Evolutionary conservation across 345 rosid genomes (phyloP).

Genomic region (Salix arbutifolia): DNA sequence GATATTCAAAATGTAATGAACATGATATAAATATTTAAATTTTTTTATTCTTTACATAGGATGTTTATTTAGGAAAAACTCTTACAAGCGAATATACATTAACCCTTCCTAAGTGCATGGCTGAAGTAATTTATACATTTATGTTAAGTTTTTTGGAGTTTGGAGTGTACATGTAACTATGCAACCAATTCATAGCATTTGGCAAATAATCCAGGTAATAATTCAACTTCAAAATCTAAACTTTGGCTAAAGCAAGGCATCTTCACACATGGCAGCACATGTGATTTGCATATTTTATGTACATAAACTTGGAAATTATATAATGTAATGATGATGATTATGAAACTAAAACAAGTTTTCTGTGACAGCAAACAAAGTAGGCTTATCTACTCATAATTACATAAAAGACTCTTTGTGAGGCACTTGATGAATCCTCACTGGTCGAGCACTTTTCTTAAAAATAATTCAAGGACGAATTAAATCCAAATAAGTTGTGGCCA

Average conservation of each 20-base stretch:
- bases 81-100: no score
- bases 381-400: background rate
- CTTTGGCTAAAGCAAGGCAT: background rate
- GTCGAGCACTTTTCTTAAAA: background rate
- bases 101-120: background rate
- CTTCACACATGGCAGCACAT: conserved; percentile 4
- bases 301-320: background rate
- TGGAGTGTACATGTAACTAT: background rate
- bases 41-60: no score
- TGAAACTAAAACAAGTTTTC: background rate
- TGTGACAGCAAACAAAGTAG: background rate
- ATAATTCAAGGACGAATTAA: no score
- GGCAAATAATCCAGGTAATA: background rate
- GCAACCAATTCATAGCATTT: background rate
- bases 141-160: background rate
- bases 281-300: background rate
- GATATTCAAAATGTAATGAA: no score
- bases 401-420: background rate
- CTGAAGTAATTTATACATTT: background rate
- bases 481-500: no score
- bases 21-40: no score
- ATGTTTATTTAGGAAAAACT: no score
- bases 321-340: background rate
- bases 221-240: background rate
- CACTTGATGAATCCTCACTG: background rate